A percentile compares a stretch with the other conserved stretches of the same genome.
phyloP scores from a whole-genome alignment of 176 grass and related monocot genomes.

The Bothriochloa decipiens region DNA sequence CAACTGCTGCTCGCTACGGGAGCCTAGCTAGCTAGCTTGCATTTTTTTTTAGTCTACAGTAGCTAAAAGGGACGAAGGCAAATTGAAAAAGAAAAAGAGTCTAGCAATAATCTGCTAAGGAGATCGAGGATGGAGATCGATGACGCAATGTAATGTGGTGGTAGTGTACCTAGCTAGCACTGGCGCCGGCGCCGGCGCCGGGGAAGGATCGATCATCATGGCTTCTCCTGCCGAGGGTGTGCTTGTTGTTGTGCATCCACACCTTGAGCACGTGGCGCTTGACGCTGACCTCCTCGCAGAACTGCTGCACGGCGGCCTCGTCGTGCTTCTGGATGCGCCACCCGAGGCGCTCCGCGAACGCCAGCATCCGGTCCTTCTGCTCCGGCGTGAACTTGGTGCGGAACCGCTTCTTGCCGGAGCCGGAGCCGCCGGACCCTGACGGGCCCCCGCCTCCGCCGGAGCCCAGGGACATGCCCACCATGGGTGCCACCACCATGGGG shows the following conservation, averaged over 20 bases:
- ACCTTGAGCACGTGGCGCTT: conserved; percentile 91
- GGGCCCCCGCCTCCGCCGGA: conserved; percentile 27
- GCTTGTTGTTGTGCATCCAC: conserved; percentile 99
- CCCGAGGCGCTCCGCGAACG: conserved; percentile 79
- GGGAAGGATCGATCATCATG: not conserved
- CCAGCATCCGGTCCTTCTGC: conserved; percentile 96
- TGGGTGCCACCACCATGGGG: conserved; percentile 52
- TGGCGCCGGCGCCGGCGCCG: not conserved
- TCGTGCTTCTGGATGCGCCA: conserved; percentile 99
- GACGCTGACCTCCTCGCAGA: conserved; percentile 80
- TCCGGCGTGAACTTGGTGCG: conserved; percentile 91
- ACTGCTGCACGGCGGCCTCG: conserved; percentile 89
- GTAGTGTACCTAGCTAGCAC: no score
- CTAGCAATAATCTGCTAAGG: conserved; percentile 8
- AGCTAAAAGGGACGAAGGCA: not conserved
- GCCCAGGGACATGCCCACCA: conserved; percentile 54
- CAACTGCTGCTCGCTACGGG: conserved; percentile 39
- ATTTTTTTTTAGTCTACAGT: not conserved
- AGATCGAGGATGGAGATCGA: not conserved
- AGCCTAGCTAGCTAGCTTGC: conserved; percentile 26
- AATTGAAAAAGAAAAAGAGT: conserved; percentile 1
- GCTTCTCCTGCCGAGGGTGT: no score
- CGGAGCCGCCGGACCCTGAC: conserved; percentile 49
- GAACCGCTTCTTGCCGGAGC: conserved; percentile 78
- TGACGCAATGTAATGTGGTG: conserved; percentile 20